These are phyloP conservation scores for Cercophora newfieldiana DNA, from an alignment of 495 filamentous ascomycete genomes.

Conservation along the genomic window DNA sequence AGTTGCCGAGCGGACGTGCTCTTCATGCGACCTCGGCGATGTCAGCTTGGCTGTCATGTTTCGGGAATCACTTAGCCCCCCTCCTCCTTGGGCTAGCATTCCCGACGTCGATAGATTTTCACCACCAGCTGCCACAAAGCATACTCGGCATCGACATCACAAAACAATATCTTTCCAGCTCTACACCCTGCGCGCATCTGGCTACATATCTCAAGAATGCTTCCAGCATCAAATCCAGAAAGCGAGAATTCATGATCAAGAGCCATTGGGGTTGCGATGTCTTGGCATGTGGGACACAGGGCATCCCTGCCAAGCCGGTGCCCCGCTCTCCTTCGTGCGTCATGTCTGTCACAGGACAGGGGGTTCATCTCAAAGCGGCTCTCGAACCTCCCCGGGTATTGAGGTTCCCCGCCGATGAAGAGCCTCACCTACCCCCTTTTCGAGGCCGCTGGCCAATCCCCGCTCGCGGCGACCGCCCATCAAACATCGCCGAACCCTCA, in stretches of 20 bases:
- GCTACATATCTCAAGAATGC: too few relatives aligned
- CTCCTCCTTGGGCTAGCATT: too few relatives aligned
- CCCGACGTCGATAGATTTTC: too few relatives aligned
- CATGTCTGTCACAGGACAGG: conserved; percentile 53
- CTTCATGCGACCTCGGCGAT: neutral
- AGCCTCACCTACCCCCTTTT: conserved; percentile 32
- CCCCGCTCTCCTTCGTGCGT: conserved; percentile 34
- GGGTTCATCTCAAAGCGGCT: conserved; percentile 30
- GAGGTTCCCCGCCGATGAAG: conserved; percentile 20
- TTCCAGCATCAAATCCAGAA: neutral
- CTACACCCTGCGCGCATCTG: too few relatives aligned
- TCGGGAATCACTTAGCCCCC: too few relatives aligned
- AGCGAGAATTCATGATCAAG: neutral
- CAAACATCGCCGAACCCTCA: conserved; percentile 38
- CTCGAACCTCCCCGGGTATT: conserved; percentile 19
- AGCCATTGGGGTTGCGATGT: neutral
- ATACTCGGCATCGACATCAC: too few relatives aligned
- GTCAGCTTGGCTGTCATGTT: neutral
- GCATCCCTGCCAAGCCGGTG: conserved; percentile 17
- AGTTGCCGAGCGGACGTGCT: neutral
- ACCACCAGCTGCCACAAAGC: too few relatives aligned
- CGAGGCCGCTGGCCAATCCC: conserved; percentile 37
- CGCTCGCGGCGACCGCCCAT: conserved; percentile 28
- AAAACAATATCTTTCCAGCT: too few relatives aligned
- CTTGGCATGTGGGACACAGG: neutral